These are phyloP conservation scores for Aegilops longissima DNA, from an alignment of 176 grass and related monocot species.

Conservation along the genomic window DNA sequence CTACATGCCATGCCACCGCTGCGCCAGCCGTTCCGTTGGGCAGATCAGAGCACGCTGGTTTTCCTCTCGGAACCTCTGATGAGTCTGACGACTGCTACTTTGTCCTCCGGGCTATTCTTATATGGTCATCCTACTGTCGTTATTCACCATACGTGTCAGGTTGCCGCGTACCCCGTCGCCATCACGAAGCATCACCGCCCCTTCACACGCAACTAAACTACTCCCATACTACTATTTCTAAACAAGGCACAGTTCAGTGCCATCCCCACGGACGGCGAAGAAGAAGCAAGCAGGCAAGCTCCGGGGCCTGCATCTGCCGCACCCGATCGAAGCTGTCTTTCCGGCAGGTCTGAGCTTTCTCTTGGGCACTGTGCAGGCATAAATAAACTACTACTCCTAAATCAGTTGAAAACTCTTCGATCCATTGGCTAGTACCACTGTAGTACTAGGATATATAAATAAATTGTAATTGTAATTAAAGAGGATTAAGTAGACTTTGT, in stretches of 20 bases:
- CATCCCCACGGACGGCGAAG: background rate
- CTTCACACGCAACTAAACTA: background rate
- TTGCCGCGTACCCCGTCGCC: background rate
- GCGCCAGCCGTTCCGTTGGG: no score
- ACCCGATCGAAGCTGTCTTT: background rate
- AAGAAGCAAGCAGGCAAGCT: background rate
- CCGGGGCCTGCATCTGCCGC: background rate
- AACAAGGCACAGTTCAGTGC: background rate
- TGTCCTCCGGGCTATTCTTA: no score
- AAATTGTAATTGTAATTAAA: background rate
- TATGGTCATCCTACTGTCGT: background rate
- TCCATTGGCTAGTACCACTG: background rate
- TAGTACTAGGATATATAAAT: background rate
- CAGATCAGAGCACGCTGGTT: no score
- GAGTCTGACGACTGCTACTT: no score
- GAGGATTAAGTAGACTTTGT: background rate
- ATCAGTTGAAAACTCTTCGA: background rate
- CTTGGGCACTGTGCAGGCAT: no score
- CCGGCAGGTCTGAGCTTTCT: background rate
- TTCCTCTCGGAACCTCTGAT: no score
- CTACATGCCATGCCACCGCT: no score
- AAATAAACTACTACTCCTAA: no score
- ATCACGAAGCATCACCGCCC: background rate
- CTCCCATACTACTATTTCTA: background rate
- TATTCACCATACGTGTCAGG: background rate